A percentile compares a stretch with the other conserved stretches of the same genome.
Conservation (phyloP, 192 early-diverging fungal species). For the Linnemannia zychae region DNA sequence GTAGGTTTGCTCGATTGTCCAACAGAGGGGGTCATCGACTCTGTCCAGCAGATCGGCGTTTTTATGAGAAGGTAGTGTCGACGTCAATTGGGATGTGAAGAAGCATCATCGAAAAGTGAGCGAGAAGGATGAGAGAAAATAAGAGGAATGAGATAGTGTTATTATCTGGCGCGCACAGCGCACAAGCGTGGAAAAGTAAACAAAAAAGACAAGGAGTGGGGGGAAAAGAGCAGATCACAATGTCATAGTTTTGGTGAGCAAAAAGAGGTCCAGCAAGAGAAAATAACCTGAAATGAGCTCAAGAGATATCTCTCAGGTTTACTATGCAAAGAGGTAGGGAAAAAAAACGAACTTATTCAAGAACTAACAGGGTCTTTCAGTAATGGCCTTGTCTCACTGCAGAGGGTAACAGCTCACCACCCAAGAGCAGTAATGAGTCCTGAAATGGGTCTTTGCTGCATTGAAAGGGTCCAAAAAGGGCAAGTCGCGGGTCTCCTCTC, state of each 20-base stretch:
- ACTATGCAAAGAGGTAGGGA: no score
- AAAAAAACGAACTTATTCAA: background rate
- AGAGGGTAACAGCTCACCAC: background rate
- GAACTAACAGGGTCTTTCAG: background rate
- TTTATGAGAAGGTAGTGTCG: background rate
- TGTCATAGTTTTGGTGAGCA: background rate
- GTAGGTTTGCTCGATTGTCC: no score
- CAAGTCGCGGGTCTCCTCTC: background rate
- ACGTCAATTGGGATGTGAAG: background rate
- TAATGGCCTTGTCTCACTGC: background rate
- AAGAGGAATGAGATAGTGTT: background rate
- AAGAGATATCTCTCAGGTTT: background rate
- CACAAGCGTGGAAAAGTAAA: background rate
- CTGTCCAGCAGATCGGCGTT: background rate
- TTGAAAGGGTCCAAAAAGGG: background rate
- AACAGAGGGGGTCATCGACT: no score
- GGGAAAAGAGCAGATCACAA: background rate
- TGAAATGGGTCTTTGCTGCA: background rate
- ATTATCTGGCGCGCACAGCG: background rate
- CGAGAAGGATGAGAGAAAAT: no score
- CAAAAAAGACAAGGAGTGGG: no score
- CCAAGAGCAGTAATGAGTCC: background rate
- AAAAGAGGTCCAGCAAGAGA: background rate
- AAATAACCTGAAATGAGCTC: background rate
- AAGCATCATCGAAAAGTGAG: background rate